Evolutionary conservation across 768 basidiomycete species (phyloP).

Genomic region (Udeniomyces megalosporus): DNA sequence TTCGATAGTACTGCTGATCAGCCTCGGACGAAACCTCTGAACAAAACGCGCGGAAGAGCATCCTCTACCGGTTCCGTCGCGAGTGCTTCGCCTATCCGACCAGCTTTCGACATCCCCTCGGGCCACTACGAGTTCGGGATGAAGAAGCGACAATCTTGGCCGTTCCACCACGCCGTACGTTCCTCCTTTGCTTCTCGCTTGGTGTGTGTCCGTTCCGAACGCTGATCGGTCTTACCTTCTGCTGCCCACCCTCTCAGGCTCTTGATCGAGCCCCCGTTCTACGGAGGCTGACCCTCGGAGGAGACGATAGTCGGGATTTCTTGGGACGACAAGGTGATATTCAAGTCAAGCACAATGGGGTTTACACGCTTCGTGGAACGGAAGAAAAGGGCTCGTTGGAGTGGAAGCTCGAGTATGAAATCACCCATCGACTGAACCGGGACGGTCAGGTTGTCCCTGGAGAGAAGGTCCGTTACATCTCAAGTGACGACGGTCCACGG

Average conservation of each 20-base stretch:
- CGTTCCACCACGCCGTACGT: constrained; percentile 58
- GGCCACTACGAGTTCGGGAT: constrained; percentile 54
- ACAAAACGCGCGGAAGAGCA: constrained; percentile 13
- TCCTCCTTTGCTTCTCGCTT: constrained; percentile 23
- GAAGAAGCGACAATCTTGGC: constrained; percentile 40
- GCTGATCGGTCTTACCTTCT: too few species aligned
- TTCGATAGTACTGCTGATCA: constrained; percentile 11
- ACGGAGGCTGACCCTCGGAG: constrained; percentile 49
- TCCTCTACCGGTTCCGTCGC: constrained; percentile 18
- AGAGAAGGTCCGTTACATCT: constrained; percentile 39
- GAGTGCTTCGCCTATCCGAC: constrained; percentile 21
- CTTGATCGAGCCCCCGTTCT: constrained; percentile 44
- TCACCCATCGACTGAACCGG: constrained; percentile 39
- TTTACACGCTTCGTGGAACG: constrained; percentile 54
- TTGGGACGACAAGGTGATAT: constrained; percentile 60
- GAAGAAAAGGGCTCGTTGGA: constrained; percentile 41
- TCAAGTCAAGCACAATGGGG: constrained; percentile 50
- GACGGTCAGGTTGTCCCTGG: constrained; percentile 40
- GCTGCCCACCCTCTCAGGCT: constrained; percentile 17
- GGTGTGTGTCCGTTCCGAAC: neutral
- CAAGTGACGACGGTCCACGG: too few species aligned
- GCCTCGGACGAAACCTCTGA: constrained; percentile 15
- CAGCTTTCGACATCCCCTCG: constrained; percentile 15
- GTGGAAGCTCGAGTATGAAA: constrained; percentile 69
- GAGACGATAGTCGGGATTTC: constrained; percentile 54